Evolutionary conservation across 2,329 filamentous ascomycete genomes (phyloP).

Genomic region (Arthrinium phaeospermum): DNA sequence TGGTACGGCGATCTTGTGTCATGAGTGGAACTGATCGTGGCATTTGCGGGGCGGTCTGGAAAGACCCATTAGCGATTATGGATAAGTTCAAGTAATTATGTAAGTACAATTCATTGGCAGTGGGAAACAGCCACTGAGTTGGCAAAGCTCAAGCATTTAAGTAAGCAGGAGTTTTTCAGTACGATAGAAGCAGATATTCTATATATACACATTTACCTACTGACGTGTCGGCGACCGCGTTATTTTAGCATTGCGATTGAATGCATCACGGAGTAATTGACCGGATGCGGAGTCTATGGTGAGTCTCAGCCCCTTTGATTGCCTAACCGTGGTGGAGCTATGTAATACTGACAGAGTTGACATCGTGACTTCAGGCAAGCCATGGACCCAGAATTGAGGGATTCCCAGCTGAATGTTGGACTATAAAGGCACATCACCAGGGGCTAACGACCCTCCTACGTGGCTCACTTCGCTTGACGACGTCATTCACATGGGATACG

Average conservation of each 20-base stretch:
- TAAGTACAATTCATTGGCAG: no score
- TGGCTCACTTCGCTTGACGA: conserved; percentile 33
- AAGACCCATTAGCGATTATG: no score
- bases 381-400: not conserved
- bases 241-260: conserved; percentile 18
- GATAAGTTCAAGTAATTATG: no score
- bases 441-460: conserved; percentile 33
- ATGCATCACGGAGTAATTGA: conserved; percentile 35
- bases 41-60: no score
- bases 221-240: no score
- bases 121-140: no score
- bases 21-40: no score
- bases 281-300: conserved; percentile 24
- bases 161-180: no score
- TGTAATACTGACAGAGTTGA: conserved; percentile 32
- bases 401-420: conserved; percentile 18
- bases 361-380: conserved; percentile 14
- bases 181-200: no score
- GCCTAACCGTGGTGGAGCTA: conserved; percentile 5
- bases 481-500: conserved; percentile 27
- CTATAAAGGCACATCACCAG: conserved; percentile 33
- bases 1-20: no score
- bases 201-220: no score
- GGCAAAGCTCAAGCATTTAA: no score
- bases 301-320: not conserved